Conservation (phyloP, 495 filamentous ascomycete species). For the Aspergillus cristatus region DNA sequence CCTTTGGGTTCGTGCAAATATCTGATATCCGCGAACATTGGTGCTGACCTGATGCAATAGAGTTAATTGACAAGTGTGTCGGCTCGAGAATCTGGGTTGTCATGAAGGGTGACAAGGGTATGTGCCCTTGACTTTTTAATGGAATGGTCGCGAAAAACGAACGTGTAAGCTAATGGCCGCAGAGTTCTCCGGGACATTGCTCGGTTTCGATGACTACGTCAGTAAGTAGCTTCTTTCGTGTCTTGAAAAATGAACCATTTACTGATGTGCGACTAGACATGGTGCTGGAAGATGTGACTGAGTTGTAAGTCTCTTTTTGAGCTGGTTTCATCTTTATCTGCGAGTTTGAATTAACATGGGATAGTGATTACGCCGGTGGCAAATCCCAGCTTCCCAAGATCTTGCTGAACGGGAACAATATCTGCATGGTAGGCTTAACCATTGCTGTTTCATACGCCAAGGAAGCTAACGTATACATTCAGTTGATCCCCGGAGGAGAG, state of each 20-base stretch:
- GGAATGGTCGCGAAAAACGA: neutral
- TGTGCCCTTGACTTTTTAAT: slow-evolving; percentile 3
- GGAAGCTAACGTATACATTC: neutral
- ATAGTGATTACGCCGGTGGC: slow-evolving; percentile 81
- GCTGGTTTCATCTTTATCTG: neutral
- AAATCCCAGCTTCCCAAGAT: slow-evolving; percentile 87
- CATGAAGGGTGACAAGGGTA: slow-evolving; percentile 98
- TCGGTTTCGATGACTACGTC: slow-evolving; percentile 98
- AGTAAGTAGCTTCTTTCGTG: slow-evolving; percentile 55
- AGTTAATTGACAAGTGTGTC: slow-evolving; percentile 97
- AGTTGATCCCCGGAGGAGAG: slow-evolving; percentile 87
- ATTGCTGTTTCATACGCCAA: neutral
- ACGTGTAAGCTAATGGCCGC: slow-evolving; percentile 14
- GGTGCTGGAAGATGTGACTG: slow-evolving; percentile 94
- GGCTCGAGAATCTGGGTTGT: slow-evolving; percentile 97
- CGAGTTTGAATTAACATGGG: too few relatives aligned
- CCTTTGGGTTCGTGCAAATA: slow-evolving; percentile 50
- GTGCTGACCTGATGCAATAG: slow-evolving; percentile 38
- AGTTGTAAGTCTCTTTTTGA: slow-evolving; percentile 62
- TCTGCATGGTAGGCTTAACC: slow-evolving; percentile 78
- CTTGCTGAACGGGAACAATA: slow-evolving; percentile 94
- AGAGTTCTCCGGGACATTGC: slow-evolving; percentile 91
- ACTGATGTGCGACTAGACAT: slow-evolving; percentile 58
- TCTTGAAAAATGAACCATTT: neutral
- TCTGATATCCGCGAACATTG: neutral